Percentiles rank a stretch among this genome's conserved stretches.
Evolutionary conservation across 441 rosid species (phyloP).

Genomic region (Euphorbia schlechtendalii): DNA sequence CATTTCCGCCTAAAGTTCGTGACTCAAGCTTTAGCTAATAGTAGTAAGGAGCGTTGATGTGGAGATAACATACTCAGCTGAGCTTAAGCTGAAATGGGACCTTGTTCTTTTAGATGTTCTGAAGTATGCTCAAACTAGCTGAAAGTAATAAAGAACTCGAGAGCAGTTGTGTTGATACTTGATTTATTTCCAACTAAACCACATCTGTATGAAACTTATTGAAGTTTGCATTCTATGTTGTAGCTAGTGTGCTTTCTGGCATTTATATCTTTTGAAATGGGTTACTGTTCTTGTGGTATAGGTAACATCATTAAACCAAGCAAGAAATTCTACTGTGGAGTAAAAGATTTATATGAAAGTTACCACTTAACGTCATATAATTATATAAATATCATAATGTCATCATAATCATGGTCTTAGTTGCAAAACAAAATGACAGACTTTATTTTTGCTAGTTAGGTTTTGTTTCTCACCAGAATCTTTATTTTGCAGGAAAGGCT

Average conservation of each 20-base stretch:
- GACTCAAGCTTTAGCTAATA: background rate
- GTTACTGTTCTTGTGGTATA: background rate
- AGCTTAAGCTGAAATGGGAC: background rate
- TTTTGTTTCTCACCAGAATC: background rate
- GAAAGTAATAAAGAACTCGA: background rate
- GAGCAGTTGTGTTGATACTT: background rate
- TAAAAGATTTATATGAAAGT: background rate
- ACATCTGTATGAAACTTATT: background rate
- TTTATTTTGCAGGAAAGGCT: constrained; percentile 55
- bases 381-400: background rate
- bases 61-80: background rate
- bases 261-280: background rate
- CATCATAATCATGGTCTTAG: background rate
- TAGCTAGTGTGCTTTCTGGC: background rate
- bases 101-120: background rate
- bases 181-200: background rate
- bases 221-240: background rate
- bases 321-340: background rate
- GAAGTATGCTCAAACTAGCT: background rate
- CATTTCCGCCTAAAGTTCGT: background rate
- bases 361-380: background rate
- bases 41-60: background rate
- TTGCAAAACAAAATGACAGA: background rate
- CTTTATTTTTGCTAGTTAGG: background rate
- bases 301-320: background rate